Evolutionary conservation across 768 basidiomycete species (phyloP).

Genomic region (Trametes punicea): DNA sequence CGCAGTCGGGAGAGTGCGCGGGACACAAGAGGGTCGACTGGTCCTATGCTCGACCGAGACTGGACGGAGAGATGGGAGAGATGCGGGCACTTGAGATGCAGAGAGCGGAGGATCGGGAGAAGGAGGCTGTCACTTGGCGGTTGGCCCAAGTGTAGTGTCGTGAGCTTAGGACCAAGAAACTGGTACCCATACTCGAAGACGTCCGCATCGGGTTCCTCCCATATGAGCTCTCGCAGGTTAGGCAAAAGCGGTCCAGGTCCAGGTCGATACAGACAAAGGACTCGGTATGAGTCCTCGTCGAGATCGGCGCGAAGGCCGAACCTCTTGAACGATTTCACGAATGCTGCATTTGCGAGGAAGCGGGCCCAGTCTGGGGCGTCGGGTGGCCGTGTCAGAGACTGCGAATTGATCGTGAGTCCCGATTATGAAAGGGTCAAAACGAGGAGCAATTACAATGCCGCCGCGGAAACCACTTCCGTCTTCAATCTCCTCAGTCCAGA

Average conservation of each 20-base stretch:
- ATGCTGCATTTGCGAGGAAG: conserved; percentile 3
- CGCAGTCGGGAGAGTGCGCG: conserved; percentile 4
- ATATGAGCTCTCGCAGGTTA: conserved; percentile 14
- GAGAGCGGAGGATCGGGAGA: conserved; percentile 13
- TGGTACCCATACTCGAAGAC: conserved; percentile 19
- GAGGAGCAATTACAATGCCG: conserved; percentile 5
- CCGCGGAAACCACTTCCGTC: not conserved
- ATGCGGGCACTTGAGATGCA: conserved; percentile 5
- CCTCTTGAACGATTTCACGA: conserved; percentile 16
- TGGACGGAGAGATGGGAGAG: conserved; percentile 14
- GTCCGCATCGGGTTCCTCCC: conserved; percentile 20
- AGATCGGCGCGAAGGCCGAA: conserved; percentile 12
- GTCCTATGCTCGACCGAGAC: conserved; percentile 13
- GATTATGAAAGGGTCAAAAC: not conserved
- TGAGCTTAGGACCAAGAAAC: conserved; percentile 10
- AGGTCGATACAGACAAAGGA: conserved; percentile 14
- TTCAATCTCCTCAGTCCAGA: conserved; percentile 4
- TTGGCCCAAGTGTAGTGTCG: conserved; percentile 16
- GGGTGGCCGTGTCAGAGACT: conserved; percentile 12
- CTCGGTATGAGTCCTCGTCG: conserved; percentile 16
- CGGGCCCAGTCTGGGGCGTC: conserved; percentile 9
- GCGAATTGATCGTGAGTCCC: not conserved
- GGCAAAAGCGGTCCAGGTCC: conserved; percentile 6
- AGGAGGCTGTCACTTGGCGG: conserved; percentile 16
- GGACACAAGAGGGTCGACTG: conserved; percentile 8